phyloP scores from a whole-genome alignment of 2,329 filamentous ascomycete genomes.

The Xylaria arbuscula region DNA sequence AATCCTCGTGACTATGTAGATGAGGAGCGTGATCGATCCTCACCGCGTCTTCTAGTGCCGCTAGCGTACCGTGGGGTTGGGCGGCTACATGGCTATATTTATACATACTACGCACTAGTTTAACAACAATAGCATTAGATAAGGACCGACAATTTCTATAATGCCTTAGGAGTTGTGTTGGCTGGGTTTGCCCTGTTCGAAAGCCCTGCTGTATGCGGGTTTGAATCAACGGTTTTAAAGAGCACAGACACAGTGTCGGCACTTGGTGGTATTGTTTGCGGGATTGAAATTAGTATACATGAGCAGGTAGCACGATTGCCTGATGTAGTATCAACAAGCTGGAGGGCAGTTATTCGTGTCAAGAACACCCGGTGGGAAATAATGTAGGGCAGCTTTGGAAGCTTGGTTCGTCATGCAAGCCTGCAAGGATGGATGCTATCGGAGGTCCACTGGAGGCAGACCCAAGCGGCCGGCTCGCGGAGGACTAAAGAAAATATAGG shows the following conservation, averaged over 20 bases:
- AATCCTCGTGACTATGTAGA: not conserved
- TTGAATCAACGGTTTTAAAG: not conserved
- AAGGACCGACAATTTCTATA: no score
- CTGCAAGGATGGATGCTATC: constrained; percentile 1
- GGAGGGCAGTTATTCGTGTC: not conserved
- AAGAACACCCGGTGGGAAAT: not conserved
- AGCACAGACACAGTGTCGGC: not conserved
- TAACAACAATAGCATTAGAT: no score
- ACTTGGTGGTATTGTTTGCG: not conserved
- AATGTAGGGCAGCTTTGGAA: constrained; percentile 4
- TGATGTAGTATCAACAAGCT: not conserved
- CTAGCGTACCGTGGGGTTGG: not conserved
- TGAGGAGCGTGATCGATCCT: not conserved
- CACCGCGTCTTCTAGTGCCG: not conserved
- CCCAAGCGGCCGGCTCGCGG: constrained; percentile 25
- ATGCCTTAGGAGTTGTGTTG: not conserved
- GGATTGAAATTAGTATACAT: not conserved
- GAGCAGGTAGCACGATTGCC: constrained; percentile 6
- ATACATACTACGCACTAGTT: not conserved
- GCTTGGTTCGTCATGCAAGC: constrained; percentile 26
- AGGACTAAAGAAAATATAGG: not conserved
- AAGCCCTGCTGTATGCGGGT: not conserved
- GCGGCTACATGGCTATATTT: constrained; percentile 6
- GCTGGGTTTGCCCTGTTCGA: not conserved
- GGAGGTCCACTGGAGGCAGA: constrained; percentile 11